Evolutionary conservation across 2,329 filamentous ascomycete genomes (phyloP), one percentile per base, ranked within the genome.

Genomic region (Hypomyces perniciosus): DNA sequence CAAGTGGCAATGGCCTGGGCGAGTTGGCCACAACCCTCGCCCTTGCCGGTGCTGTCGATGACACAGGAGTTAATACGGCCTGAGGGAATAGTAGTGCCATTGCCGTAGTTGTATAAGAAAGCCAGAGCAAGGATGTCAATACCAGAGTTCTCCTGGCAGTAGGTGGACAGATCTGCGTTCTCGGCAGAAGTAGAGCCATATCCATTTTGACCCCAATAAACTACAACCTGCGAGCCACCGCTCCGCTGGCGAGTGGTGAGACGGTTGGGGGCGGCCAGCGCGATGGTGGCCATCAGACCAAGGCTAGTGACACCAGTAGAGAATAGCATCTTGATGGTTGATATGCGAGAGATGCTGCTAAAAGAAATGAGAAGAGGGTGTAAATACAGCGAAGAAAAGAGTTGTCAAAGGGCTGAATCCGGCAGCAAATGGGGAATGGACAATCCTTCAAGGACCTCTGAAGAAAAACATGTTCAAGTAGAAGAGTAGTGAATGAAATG

Each of bases 61-160:
- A 54, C 63, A 58, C 70, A 72, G 10, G 64, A 65, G 30, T 70
- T 70, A 44, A 74, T 65, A 6, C 62, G 65, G 13, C 72, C 72
- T 7, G 66, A 66, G 9, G 72, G 62, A 30, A 71, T 69, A n/a
- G 54, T 59, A 29, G 58, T 56, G 8, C 64, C 68, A 47, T 61
- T 64, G 27, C 68, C 68, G 48, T 61, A 75, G 30, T 64, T 46
- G 57, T 70, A 72, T 6, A 75, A 53, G 56, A 75, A 75, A 13
- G 71, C 61, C 6, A 75, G 61, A 1, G 73, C 70, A 33, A 75
- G 58, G 37, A 74, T 65, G 54, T 74, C 69, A 42, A 74, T 68
- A 10, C 69, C 70, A 1, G 69, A 54, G 7, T 60, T 58, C 1
- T 62, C 52, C 8, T 60, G 65, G 54, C 71, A 74, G 60, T 73